Percentiles rank a stretch among this genome's conserved stretches.
phyloP scores from a whole-genome alignment of 2,329 filamentous ascomycete genomes.

The Aspergillus japonicus region DNA sequence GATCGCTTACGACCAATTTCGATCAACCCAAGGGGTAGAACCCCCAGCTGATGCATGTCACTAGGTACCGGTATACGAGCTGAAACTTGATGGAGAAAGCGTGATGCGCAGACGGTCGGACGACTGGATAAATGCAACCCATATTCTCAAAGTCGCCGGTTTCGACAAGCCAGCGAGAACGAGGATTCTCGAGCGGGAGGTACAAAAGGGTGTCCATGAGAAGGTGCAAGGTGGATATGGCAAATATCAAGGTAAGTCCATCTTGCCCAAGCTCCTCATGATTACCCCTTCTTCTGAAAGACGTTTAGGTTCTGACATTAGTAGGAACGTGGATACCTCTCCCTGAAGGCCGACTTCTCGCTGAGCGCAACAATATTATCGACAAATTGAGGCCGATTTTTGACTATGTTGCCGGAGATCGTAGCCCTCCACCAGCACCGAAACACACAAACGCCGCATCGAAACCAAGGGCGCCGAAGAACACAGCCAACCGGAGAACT shows the following conservation, averaged over 20 bases:
- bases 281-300: not conserved
- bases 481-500: constrained; percentile 60
- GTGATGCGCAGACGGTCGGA: constrained; percentile 92
- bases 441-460: constrained; percentile 74
- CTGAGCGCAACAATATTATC: constrained; percentile 81
- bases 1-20: not conserved
- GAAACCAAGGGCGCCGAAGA: constrained; percentile 75
- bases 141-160: constrained; percentile 94
- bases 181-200: constrained; percentile 90
- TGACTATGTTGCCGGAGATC: constrained; percentile 78
- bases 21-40: not conserved
- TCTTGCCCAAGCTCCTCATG: not conserved
- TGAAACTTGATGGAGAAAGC: constrained; percentile 82
- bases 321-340: constrained; percentile 94
- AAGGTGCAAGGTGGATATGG: constrained; percentile 98
- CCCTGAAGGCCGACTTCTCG: constrained; percentile 73
- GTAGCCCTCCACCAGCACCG: constrained; percentile 88
- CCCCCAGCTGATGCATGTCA: constrained; percentile 10
- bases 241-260: constrained; percentile 80
- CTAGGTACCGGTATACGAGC: constrained; percentile 93
- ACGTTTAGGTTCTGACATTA: constrained; percentile 1
- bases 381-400: constrained; percentile 84
- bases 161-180: constrained; percentile 97
- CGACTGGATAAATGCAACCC: constrained; percentile 99
- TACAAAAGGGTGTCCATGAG: constrained; percentile 94